Base-by-base conservation (phyloP, 768 basidiomycete genomes). In the Mycena belliarum region DNA sequence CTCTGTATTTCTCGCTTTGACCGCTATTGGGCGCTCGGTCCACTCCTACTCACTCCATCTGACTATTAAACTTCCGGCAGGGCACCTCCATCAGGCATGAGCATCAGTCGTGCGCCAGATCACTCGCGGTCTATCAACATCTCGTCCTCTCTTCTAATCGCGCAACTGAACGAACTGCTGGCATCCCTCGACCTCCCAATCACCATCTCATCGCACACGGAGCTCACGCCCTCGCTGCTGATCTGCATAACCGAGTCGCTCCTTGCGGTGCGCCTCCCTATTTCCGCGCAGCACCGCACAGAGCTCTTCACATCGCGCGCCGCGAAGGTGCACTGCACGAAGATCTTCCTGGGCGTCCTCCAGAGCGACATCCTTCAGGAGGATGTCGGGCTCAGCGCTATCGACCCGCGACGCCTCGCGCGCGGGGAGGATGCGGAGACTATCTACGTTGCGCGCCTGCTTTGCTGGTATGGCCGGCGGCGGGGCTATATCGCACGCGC, bases 311-410 rank as follows among this genome's bases (percentile, higher is more conserved):
- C 20, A 67, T 69, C 50, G 41, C 57, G 55, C 54, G 60, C 55
- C 1, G 73, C 76, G 9, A 84, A 84, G 63, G 69, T 88, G 1
- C 81, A 87, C 45, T 82, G 81, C 29, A 86, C 88, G 77, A 89
- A 91, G 64, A 76, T 91, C 4, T 87, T 93, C 53, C 76, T 92
- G 8, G 89, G 89, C 1, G 81, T 90, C 7, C 76, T 92, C 7
- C 86, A 89, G 59, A 79, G 75, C 28, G 89, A 91, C 59, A 71
- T 91, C 33, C 66, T 91, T 15, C 65, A 70, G 29, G 70, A 72
- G 49, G 84, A 88, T 57, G 80, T 91, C 6, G 89, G 88, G 0
- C 74, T 91, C 10, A 82, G 81, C 58, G 76, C 79, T 32, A 69
- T 91, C 33, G 89, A 92, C 57, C 89, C 89, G 1, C 73, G 82